Conservation (phyloP, 306 rosid species). For the Cucumis hystrix region DNA sequence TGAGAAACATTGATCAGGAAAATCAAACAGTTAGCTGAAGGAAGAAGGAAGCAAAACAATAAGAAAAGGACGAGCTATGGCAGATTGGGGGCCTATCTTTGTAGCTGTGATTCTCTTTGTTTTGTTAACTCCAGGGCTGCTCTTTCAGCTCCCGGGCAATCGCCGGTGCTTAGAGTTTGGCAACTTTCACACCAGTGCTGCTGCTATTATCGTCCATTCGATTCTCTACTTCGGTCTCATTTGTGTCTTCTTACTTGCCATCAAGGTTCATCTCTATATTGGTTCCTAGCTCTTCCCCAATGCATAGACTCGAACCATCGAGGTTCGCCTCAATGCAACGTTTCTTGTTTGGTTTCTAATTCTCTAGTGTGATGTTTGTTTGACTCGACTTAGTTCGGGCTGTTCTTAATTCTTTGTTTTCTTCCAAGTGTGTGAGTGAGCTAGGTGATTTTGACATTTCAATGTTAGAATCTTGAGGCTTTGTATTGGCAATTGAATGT, state of each 20-base stretch:
- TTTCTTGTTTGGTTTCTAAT: neutral
- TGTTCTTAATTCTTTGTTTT: neutral
- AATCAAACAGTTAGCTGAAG: neutral
- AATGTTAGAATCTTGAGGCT: neutral
- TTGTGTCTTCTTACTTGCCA: conserved; percentile 49
- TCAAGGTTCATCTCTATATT: conserved; percentile 52
- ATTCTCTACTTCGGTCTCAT: conserved; percentile 71
- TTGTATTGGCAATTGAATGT: neutral
- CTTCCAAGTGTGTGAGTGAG: neutral
- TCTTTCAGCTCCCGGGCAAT: conserved; percentile 68
- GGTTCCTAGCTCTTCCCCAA: conserved; percentile 2
- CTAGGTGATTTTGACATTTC: neutral
- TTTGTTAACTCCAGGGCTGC: conserved; percentile 58
- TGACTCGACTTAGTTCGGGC: neutral
- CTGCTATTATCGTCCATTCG: conserved; percentile 60
- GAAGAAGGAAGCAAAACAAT: neutral
- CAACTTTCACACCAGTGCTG: conserved; percentile 69
- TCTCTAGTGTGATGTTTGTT: neutral
- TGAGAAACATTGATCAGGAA: neutral
- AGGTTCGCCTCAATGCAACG: neutral
- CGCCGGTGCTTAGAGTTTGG: conserved; percentile 71
- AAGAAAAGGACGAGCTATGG: conserved; percentile 16
- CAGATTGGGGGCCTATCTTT: conserved; percentile 75
- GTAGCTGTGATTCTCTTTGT: conserved; percentile 62
- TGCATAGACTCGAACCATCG: no score